Base-by-base conservation (phyloP, 495 filamentous ascomycete species). In the Pseudevernia furfuracea region DNA sequence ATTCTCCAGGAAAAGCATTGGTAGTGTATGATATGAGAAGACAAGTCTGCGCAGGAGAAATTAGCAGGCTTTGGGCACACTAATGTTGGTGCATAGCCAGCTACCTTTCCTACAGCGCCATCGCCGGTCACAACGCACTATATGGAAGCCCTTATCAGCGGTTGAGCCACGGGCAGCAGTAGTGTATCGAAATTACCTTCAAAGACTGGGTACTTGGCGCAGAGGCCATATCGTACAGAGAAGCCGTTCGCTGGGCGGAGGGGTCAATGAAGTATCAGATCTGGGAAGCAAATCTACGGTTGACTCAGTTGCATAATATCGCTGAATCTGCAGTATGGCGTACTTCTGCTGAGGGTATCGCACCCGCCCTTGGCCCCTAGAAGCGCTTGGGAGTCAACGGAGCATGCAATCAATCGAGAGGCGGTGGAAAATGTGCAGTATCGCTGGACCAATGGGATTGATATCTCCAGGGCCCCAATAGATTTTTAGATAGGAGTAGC, bases 61-160 rank as follows among this genome's bases (percentile, higher is more conserved):
- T 72, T 38, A 62, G 59, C 60, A 25, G 63, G 52, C 52, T 19
- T 59, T 58, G 49, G 49, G 1, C 25, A 62, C 61, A 15, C 36
- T 28, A 55, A 30, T 17, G 32, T 53, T 65, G 58, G 53, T 10
- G 39, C 55, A 43, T 36, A 52, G 49, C 56, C 55, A 19, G 48
- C 61, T 75, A 96, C 92, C 84, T 98, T 98, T 73, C 94, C 94
- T 67, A 98, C 94, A 71, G 94, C 94, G 85, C 94, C 94, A 76
- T 98, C 94, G 75, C 94, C 94, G 56, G 94, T 97, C 72, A 98
- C 94, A 70, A 98, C 94, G 77, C 94, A 98, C 93, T 96, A 72
- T 61, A 43, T 30, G 48, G 34, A 57, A 60, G 62, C 52, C 44
- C 28, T 43, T 49, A 61, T 80, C 70, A 78, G 74, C 71, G 66